phyloP scores from a whole-genome alignment of 2,329 filamentous ascomycete genomes.

The Trichoderma breve region DNA sequence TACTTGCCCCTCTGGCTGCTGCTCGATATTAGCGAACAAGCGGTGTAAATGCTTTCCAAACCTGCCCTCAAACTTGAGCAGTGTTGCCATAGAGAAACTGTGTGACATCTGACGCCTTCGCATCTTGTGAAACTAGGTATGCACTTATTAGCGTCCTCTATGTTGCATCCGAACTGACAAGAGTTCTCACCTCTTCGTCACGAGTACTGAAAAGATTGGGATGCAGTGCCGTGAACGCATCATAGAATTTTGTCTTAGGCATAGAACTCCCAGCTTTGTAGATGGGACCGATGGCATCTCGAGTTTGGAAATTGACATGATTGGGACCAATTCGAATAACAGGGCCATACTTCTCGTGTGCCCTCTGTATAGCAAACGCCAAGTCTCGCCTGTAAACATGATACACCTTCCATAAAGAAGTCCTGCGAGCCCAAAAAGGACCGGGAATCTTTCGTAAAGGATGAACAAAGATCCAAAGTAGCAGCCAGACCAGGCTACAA shows the following conservation, averaged over 20 bases:
- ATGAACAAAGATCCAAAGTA: background rate
- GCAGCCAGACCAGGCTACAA: background rate
- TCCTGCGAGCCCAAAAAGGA: background rate
- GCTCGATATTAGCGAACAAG: background rate
- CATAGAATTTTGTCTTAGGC: constrained; percentile 1
- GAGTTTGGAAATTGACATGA: background rate
- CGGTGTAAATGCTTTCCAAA: background rate
- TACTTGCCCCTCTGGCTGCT: background rate
- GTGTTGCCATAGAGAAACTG: background rate
- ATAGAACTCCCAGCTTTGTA: background rate
- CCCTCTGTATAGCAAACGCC: background rate
- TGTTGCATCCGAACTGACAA: background rate
- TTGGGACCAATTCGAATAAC: background rate
- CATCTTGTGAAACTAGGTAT: background rate
- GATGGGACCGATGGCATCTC: background rate
- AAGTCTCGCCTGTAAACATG: background rate
- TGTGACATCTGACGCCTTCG: background rate
- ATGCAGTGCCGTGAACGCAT: background rate
- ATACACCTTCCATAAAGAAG: background rate
- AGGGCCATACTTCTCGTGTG: background rate
- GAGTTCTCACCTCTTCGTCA: background rate
- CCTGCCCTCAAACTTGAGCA: background rate
- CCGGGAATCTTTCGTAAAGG: background rate
- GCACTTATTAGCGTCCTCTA: background rate
- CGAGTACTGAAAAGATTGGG: background rate